phyloP scores from a whole-genome alignment of 2,329 filamentous ascomycete genomes.

The Microcyclosporella mali region DNA sequence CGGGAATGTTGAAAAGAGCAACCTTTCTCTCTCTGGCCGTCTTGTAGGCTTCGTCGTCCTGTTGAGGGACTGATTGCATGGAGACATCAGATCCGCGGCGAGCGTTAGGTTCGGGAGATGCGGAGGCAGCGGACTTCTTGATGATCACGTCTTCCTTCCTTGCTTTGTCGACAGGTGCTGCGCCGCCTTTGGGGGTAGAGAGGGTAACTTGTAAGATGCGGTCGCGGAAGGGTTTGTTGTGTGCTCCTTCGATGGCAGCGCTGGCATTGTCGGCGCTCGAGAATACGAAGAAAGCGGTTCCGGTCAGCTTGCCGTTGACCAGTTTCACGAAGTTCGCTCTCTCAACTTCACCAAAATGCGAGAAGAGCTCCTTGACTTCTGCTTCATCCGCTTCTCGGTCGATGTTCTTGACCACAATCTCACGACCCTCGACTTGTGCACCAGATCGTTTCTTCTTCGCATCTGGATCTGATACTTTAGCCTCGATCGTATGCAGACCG shows the following conservation, averaged over 20 bases:
- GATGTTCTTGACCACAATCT: constrained; percentile 80
- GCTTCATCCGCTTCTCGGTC: constrained; percentile 65
- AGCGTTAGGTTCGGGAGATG: constrained; percentile 21
- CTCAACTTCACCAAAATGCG: constrained; percentile 68
- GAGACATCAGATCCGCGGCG: constrained; percentile 27
- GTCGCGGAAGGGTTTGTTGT: constrained; percentile 30
- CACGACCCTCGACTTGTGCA: constrained; percentile 77
- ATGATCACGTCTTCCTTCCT: constrained; percentile 28
- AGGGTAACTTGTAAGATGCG: constrained; percentile 32
- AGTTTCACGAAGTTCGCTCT: constrained; percentile 65
- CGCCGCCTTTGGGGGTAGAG: constrained; percentile 24
- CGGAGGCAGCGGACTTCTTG: constrained; percentile 19
- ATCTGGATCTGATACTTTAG: constrained; percentile 77
- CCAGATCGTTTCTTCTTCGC: constrained; percentile 73
- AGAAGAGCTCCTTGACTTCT: constrained; percentile 65
- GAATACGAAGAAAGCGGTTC: constrained; percentile 76
- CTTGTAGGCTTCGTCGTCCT: constrained; percentile 19
- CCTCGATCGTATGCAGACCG: constrained; percentile 61
- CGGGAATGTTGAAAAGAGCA: constrained; percentile 76
- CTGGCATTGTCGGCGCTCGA: constrained; percentile 45
- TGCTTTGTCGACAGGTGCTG: constrained; percentile 26
- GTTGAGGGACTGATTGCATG: constrained; percentile 17
- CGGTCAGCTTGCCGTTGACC: constrained; percentile 62
- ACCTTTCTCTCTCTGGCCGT: constrained; percentile 59
- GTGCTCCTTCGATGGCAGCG: constrained; percentile 27